Evolutionary conservation across 805 yeast genomes (phyloP).

Genomic region (Scheffersomyces lignosus): DNA sequence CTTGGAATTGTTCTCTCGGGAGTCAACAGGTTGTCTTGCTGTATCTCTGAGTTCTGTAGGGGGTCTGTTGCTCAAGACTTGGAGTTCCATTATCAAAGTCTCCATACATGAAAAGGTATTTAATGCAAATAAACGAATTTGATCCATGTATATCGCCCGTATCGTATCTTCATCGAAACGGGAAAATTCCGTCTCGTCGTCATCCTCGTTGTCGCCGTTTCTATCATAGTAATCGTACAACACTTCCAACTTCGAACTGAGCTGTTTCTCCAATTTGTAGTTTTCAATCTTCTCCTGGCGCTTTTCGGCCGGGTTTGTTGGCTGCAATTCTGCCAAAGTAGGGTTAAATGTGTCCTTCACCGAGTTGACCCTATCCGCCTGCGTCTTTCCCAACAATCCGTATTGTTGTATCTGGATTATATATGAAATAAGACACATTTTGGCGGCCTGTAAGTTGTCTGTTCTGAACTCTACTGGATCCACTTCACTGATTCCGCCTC

Average conservation of each 20-base stretch:
- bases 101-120: conserved; percentile 59
- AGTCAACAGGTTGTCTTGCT: conserved; percentile 12
- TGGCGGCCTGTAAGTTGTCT: conserved; percentile 30
- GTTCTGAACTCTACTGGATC: conserved; percentile 22
- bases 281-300: conserved; percentile 74
- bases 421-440: conserved; percentile 41
- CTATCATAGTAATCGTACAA: conserved; percentile 31
- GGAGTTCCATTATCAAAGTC: conserved; percentile 61
- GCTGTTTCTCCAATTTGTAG: conserved; percentile 58
- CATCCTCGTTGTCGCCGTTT: conserved; percentile 9
- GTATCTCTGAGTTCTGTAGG: no score
- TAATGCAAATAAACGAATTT: conserved; percentile 52
- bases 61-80: conserved; percentile 54
- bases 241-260: conserved; percentile 43
- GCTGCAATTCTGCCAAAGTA: conserved; percentile 33
- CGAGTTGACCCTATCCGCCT: conserved; percentile 37
- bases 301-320: conserved; percentile 40
- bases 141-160: conserved; percentile 55
- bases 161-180: conserved; percentile 63
- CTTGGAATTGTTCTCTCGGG: conserved; percentile 8
- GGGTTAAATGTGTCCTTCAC: conserved; percentile 45
- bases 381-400: conserved; percentile 36
- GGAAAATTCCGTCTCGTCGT: conserved; percentile 22
- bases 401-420: conserved; percentile 15
- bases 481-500: conserved; percentile 5